Evolutionary conservation across 305 asterid genomes (phyloP).

Genomic region (Solanum hybrid): DNA sequence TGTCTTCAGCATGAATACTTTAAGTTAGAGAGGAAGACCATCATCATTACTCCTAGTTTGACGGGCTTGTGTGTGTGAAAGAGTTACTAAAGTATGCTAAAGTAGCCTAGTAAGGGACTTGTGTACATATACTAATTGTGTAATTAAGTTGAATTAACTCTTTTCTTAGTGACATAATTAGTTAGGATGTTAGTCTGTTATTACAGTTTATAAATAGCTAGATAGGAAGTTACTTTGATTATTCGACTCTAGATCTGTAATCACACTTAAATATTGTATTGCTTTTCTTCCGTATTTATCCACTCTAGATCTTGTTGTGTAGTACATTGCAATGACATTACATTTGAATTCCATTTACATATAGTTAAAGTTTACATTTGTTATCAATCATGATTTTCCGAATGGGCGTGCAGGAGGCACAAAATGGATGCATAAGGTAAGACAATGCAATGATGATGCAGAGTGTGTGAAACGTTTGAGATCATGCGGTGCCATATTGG

Average conservation of each 20-base stretch:
- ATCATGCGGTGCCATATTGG: slow-evolving; percentile 70
- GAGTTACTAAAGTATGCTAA: neutral
- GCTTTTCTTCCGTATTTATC: neutral
- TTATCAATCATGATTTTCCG: neutral
- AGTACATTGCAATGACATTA: neutral
- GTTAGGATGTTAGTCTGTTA: neutral
- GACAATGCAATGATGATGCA: slow-evolving; percentile 61
- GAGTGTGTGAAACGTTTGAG: slow-evolving; percentile 62
- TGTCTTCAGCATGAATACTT: neutral
- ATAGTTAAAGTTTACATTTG: neutral
- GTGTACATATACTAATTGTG: neutral
- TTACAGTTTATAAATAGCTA: neutral
- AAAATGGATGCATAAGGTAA: slow-evolving; percentile 71
- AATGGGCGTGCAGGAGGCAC: slow-evolving; percentile 52
- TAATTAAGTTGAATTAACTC: neutral
- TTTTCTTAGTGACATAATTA: neutral
- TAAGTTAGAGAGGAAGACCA: neutral
- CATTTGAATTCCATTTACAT: neutral
- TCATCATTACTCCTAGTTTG: neutral
- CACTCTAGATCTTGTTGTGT: neutral
- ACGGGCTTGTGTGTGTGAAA: neutral
- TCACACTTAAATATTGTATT: neutral
- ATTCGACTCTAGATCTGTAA: neutral
- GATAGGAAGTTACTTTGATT: neutral
- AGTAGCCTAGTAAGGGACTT: neutral